phyloP scores from a whole-genome alignment of 2,329 filamentous ascomycete species.

The Xenoacremonium recifei region DNA sequence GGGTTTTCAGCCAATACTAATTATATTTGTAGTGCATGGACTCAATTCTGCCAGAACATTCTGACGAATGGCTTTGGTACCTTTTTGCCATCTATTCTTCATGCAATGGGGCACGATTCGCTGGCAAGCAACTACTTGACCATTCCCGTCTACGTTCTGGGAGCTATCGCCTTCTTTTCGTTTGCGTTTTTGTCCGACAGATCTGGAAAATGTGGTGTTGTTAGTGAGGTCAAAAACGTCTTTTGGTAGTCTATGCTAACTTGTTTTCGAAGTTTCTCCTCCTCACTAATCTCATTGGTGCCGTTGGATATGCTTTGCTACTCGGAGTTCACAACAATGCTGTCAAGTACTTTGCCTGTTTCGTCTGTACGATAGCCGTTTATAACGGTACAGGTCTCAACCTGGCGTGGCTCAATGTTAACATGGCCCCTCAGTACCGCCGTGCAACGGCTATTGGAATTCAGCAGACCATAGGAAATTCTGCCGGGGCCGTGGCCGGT shows the following conservation, averaged over 20 bases:
- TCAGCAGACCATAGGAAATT: slow-evolving; percentile 33
- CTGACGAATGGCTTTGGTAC: slow-evolving; percentile 52
- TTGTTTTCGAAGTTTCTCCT: too few relatives aligned
- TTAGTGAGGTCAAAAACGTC: too few relatives aligned
- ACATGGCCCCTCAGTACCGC: slow-evolving; percentile 40
- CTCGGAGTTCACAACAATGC: slow-evolving; percentile 47
- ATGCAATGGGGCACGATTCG: slow-evolving; percentile 46
- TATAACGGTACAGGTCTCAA: slow-evolving; percentile 45
- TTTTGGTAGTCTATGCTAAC: too few relatives aligned
- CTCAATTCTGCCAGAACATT: slow-evolving; percentile 48
- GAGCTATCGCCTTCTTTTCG: slow-evolving; percentile 40
- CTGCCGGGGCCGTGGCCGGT: slow-evolving; percentile 36
- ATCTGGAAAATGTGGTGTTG: slow-evolving; percentile 29
- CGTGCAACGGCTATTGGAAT: slow-evolving; percentile 42
- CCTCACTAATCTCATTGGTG: not conserved
- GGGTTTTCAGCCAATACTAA: too few relatives aligned
- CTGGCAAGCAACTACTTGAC: slow-evolving; percentile 49
- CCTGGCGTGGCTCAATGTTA: slow-evolving; percentile 42
- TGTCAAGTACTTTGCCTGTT: slow-evolving; percentile 46
- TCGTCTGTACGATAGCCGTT: slow-evolving; percentile 42
- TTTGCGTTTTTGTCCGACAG: slow-evolving; percentile 46
- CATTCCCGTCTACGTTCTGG: slow-evolving; percentile 51
- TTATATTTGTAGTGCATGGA: slow-evolving; percentile 26
- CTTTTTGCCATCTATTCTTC: slow-evolving; percentile 53
- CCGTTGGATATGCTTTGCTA: slow-evolving; percentile 45